Conservation (phyloP, 768 basidiomycete species). For the Amanita thiersii region DNA sequence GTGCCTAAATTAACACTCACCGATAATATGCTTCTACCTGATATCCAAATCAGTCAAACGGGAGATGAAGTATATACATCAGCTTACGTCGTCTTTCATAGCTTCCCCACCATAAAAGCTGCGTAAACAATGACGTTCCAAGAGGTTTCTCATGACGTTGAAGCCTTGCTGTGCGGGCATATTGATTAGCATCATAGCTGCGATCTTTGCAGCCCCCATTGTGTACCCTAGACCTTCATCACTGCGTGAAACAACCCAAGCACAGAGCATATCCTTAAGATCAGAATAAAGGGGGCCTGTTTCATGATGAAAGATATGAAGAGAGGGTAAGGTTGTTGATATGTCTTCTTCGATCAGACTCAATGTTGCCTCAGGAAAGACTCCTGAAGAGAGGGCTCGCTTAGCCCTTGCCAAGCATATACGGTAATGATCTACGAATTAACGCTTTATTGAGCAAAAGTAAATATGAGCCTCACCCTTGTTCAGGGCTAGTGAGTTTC, state of each 20-base stretch:
- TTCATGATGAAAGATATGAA: conserved; percentile 74
- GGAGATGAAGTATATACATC: conserved; percentile 4
- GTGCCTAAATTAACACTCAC: conserved; percentile 26
- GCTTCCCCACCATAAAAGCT: conserved; percentile 73
- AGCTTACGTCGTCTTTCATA: conserved; percentile 69
- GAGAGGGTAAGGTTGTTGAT: conserved; percentile 56
- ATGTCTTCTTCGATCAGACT: conserved; percentile 71
- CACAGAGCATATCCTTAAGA: conserved; percentile 74
- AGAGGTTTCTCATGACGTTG: conserved; percentile 74
- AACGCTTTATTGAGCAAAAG: conserved; percentile 5
- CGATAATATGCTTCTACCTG: conserved; percentile 91
- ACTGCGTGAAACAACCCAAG: conserved; percentile 81
- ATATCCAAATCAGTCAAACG: conserved; percentile 17
- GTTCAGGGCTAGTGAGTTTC: conserved; percentile 73
- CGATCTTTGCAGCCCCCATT: conserved; percentile 60
- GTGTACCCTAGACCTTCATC: conserved; percentile 79
- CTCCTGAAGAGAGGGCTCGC: conserved; percentile 53
- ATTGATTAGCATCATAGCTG: conserved; percentile 81
- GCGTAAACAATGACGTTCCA: conserved; percentile 79
- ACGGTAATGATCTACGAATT: conserved; percentile 55
- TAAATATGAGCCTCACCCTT: conserved; percentile 57
- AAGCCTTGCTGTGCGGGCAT: conserved; percentile 73
- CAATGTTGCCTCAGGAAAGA: conserved; percentile 59
- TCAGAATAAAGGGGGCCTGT: conserved; percentile 77
- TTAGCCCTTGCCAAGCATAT: conserved; percentile 68